A percentile compares a stretch with the other conserved stretches of the same genome.
phyloP scores from a whole-genome alignment of 495 filamentous ascomycete species.

The Penicillium chermesinum region DNA sequence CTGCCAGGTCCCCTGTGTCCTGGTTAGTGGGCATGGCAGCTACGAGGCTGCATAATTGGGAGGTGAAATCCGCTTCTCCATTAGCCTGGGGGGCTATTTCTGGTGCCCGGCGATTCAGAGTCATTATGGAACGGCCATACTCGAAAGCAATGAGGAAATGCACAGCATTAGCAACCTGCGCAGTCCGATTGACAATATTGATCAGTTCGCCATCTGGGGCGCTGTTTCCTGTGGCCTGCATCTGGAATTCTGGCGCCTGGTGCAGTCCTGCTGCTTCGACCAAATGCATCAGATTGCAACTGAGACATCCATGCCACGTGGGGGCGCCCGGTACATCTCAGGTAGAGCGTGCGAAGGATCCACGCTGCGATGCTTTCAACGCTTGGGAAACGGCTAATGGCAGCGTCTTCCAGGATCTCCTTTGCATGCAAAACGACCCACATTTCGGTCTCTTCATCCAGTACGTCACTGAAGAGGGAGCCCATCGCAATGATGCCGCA shows the following conservation, averaged over 20 bases:
- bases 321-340: slow-evolving; percentile 34
- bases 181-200: slow-evolving; percentile 21
- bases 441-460: slow-evolving; percentile 20
- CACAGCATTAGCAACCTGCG: slow-evolving; percentile 30
- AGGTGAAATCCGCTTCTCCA: slow-evolving; percentile 12
- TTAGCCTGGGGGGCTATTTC: background rate
- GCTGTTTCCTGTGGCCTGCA: slow-evolving; percentile 9
- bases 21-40: slow-evolving; percentile 15
- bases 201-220: slow-evolving; percentile 6
- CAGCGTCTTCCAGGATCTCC: slow-evolving; percentile 30
- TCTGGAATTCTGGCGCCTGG: slow-evolving; percentile 21
- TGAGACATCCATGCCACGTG: slow-evolving; percentile 40
- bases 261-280: slow-evolving; percentile 41
- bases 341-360: slow-evolving; percentile 37
- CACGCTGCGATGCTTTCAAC: slow-evolving; percentile 34
- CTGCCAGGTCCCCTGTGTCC: background rate
- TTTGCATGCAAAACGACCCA: slow-evolving; percentile 30
- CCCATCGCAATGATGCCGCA: slow-evolving; percentile 32
- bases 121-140: slow-evolving; percentile 34
- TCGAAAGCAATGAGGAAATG: slow-evolving; percentile 37
- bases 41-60: slow-evolving; percentile 17
- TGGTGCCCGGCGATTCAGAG: slow-evolving; percentile 4
- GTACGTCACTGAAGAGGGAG: slow-evolving; percentile 24
- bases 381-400: slow-evolving; percentile 20
- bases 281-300: slow-evolving; percentile 38